Evolutionary conservation across 2,329 filamentous ascomycete genomes (phyloP).

Genomic region (Emericellopsis atlantica): DNA sequence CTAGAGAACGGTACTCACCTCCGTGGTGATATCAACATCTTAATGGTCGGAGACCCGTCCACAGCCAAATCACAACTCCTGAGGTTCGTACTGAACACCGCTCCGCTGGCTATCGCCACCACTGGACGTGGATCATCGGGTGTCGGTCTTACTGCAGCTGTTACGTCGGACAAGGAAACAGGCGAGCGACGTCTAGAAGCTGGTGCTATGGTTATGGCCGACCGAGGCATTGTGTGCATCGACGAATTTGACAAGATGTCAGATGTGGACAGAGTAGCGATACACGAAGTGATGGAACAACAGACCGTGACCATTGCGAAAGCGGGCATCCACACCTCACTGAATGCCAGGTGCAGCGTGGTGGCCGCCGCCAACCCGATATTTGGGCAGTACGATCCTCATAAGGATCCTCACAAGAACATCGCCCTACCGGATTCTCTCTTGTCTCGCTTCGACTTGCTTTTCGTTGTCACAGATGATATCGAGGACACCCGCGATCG

Average conservation of each 20-base stretch:
- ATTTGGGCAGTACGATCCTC: slow-evolving; percentile 94
- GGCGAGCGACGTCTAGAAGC: slow-evolving; percentile 90
- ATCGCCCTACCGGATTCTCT: slow-evolving; percentile 95
- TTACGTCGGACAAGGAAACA: slow-evolving; percentile 94
- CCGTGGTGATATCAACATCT: slow-evolving; percentile 95
- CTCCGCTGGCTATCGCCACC: slow-evolving; percentile 89
- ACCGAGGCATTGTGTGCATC: slow-evolving; percentile 95
- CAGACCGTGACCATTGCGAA: slow-evolving; percentile 99
- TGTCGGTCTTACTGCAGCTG: slow-evolving; percentile 92
- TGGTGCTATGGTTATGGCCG: slow-evolving; percentile 96
- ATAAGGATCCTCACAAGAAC: slow-evolving; percentile 98
- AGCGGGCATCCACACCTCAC: slow-evolving; percentile 91
- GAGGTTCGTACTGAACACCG: slow-evolving; percentile 93
- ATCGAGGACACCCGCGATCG: slow-evolving; percentile 90
- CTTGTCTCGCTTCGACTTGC: slow-evolving; percentile 92
- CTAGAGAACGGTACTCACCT: slow-evolving; percentile 95
- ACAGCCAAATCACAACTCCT: slow-evolving; percentile 98
- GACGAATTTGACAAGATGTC: slow-evolving; percentile 99
- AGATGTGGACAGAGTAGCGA: slow-evolving; percentile 92
- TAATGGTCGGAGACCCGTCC: slow-evolving; percentile 98
- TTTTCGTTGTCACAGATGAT: slow-evolving; percentile 96
- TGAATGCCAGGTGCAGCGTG: slow-evolving; percentile 94
- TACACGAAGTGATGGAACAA: slow-evolving; percentile 99
- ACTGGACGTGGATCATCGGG: slow-evolving; percentile 94
- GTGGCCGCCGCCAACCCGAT: slow-evolving; percentile 95